Conservation (phyloP, 2,329 filamentous ascomycete genomes). For the Cytospora piceicola region DNA sequence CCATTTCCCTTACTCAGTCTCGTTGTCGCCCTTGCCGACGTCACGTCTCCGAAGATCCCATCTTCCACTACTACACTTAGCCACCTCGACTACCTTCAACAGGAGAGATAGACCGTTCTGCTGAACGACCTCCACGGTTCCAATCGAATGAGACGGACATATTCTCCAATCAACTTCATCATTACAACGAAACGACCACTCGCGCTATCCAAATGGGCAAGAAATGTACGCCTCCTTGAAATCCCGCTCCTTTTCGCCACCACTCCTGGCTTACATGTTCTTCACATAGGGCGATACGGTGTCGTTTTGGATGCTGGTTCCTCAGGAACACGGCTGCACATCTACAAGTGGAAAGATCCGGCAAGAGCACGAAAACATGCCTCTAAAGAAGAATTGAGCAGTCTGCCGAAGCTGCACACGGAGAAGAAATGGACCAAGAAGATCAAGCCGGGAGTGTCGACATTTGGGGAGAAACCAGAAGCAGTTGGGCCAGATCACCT, state of each 20-base stretch:
- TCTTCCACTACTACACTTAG: not conserved
- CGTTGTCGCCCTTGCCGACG: slow-evolving; percentile 23
- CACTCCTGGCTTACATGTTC: slow-evolving; percentile 12
- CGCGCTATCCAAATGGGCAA: slow-evolving; percentile 31
- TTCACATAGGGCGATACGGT: slow-evolving; percentile 69
- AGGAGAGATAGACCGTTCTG: not conserved
- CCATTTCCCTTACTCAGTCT: slow-evolving; percentile 20
- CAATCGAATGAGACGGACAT: slow-evolving; percentile 4
- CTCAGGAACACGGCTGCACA: slow-evolving; percentile 91
- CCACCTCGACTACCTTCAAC: not conserved
- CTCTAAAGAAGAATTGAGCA: slow-evolving; percentile 62
- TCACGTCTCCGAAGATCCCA: slow-evolving; percentile 6
- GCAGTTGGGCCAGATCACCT: slow-evolving; percentile 83
- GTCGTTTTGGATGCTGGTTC: slow-evolving; percentile 97
- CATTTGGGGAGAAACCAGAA: slow-evolving; percentile 77
- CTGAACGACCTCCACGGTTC: not conserved
- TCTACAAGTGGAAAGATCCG: slow-evolving; percentile 91
- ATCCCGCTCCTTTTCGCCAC: not conserved
- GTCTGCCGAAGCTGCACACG: slow-evolving; percentile 79
- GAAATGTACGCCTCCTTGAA: slow-evolving; percentile 25
- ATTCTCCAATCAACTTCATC: not conserved
- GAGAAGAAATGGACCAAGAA: slow-evolving; percentile 91
- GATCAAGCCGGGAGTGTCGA: slow-evolving; percentile 89
- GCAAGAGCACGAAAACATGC: slow-evolving; percentile 67
- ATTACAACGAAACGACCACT: slow-evolving; percentile 13